Evolutionary conservation across 2,329 filamentous ascomycete species (phyloP).

Genomic region (Neopestalotiopsis sp.): DNA sequence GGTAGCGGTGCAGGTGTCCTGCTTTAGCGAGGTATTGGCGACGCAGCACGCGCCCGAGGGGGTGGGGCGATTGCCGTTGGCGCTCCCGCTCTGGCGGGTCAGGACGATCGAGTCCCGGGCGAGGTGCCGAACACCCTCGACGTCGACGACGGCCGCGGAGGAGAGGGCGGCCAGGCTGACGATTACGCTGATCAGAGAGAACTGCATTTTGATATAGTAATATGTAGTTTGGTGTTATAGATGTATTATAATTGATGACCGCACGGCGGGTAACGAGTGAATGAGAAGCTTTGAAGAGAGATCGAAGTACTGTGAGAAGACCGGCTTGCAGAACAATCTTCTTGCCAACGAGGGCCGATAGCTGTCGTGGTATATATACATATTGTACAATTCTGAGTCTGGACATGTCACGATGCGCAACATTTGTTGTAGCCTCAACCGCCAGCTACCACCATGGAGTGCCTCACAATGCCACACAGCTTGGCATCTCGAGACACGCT

Average conservation of each 20-base stretch:
- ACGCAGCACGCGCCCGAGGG: conserved; percentile 22
- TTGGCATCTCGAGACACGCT: background rate
- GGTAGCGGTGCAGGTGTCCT: conserved; percentile 20
- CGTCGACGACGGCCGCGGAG: conserved; percentile 17
- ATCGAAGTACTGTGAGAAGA: conserved; percentile 13
- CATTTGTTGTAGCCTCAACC: background rate
- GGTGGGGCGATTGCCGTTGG: conserved; percentile 14
- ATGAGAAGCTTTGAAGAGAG: conserved; percentile 6
- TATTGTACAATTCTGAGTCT: too few species aligned
- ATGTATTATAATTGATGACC: conserved; percentile 6
- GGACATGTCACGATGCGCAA: background rate
- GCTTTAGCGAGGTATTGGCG: conserved; percentile 22
- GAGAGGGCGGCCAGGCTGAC: conserved; percentile 16
- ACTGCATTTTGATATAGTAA: conserved; percentile 16
- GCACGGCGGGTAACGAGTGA: conserved; percentile 10
- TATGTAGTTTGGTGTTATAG: background rate
- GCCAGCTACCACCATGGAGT: background rate
- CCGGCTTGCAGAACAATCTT: conserved; percentile 15
- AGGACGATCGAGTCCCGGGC: conserved; percentile 15
- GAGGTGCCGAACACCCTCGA: conserved; percentile 19
- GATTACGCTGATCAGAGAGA: conserved; percentile 15
- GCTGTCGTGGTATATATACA: too few species aligned
- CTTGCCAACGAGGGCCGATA: background rate
- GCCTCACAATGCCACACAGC: background rate
- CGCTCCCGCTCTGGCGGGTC: conserved; percentile 8